Base-by-base conservation (phyloP, 129 eudicot genomes). In the Helianthus tuberosus region DNA sequence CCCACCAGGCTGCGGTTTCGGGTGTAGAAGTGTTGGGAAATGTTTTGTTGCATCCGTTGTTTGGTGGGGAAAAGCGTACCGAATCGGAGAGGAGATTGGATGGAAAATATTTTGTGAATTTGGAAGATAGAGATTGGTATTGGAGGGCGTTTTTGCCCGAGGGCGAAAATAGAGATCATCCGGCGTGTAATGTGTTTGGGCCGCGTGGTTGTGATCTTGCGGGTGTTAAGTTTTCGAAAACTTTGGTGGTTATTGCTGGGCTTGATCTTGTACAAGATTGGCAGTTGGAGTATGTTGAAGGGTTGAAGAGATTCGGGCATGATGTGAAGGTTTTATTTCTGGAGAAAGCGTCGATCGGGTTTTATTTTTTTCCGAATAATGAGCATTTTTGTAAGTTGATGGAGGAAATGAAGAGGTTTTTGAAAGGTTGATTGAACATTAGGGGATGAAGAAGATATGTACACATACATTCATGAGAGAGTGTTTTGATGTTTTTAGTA, bases 61-160 rank as follows among this genome's bases (percentile, higher is more conserved):
- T 94, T 58, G 98, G 98, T 0, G 98, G 98, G 0, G 82, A 90
- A 73, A 73, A 81, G 46, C 71, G 98, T 43, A 93, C 73, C 10
- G 96, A 93, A 3, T 89, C 98, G 0, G 98, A 93, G 65, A 74
- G 54, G 5, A 76, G 79, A 20, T 59, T 93, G 20, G 98, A 93
- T 49, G 96, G 98, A 13, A 90, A 90, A 58, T 93, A 89, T 69
- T 93, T 93, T 65, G 91, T 93, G 6, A 90, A 77, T 12, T 69
- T 93, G 47, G 87, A 83, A 63, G 98, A 93, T 68, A 75, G 98
- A 49, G 98, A 93, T 81, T 93, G 98, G 98, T 93, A 93, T 69
- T 93, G 98, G 98, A 69, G 96, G 29, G 98, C 97, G 0, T 93
- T 82, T 78, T 66, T 93, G 13, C 97, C 98, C 0, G 98, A 93